Evolutionary conservation across 345 rosid species (phyloP).

Genomic region (Hibiscus trionum): DNA sequence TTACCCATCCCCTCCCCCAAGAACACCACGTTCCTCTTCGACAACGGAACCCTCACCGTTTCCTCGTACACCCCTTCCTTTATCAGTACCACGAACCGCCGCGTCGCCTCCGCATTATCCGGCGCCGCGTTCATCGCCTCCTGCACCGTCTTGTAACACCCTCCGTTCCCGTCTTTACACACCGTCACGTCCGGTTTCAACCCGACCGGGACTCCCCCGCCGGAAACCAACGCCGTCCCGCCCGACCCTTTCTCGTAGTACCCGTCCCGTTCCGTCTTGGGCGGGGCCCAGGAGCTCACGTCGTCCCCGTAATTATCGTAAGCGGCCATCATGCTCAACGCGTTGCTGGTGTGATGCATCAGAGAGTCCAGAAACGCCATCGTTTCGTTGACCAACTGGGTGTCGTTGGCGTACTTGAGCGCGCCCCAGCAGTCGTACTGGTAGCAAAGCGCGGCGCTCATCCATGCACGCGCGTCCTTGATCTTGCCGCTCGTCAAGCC

Average conservation of each 20-base stretch:
- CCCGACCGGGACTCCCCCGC: constrained; percentile 36
- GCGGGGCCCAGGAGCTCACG: constrained; percentile 46
- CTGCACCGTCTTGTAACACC: constrained; percentile 54
- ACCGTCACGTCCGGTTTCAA: constrained; percentile 56
- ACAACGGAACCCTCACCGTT: constrained; percentile 62
- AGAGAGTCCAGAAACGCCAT: constrained; percentile 55
- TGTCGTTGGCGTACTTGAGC: constrained; percentile 63
- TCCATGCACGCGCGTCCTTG: constrained; percentile 78
- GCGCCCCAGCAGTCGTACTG: constrained; percentile 75
- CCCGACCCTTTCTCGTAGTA: constrained; percentile 42
- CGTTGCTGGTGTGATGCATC: constrained; percentile 51
- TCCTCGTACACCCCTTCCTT: constrained; percentile 66
- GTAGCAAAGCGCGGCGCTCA: constrained; percentile 63
- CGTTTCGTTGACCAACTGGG: constrained; percentile 35
- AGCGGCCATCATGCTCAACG: constrained; percentile 57
- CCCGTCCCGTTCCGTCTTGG: constrained; percentile 74
- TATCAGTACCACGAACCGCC: constrained; percentile 54
- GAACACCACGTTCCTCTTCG: constrained; percentile 75
- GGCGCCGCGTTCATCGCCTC: constrained; percentile 83
- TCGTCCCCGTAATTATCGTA: constrained; percentile 49
- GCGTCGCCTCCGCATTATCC: constrained; percentile 18
- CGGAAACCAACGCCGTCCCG: constrained; percentile 9
- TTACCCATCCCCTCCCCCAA: constrained; percentile 80
- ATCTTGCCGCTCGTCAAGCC: constrained; percentile 36
- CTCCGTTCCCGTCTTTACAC: constrained; percentile 40